A percentile compares a stretch with the other conserved stretches of the same genome.
Conservation (phyloP, 352 stramenopile species). For the Stramenopiles sp. region DNA sequence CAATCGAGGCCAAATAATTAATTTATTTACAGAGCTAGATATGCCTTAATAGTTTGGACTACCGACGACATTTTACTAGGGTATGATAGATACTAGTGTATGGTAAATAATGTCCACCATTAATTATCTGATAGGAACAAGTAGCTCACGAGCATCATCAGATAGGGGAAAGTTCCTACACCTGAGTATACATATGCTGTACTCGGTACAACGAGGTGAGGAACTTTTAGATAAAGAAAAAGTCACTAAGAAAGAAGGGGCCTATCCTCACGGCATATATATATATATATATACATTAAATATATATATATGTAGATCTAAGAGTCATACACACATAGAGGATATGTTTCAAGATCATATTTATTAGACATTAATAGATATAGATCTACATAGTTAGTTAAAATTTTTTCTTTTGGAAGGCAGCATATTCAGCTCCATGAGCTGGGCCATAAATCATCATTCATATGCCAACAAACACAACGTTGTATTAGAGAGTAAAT, state of each 20-base stretch:
- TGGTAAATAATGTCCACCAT: too few species aligned
- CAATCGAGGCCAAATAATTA: not conserved
- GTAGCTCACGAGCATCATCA: not conserved
- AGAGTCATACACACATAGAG: not conserved
- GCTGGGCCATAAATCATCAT: too few species aligned
- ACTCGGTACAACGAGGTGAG: not conserved
- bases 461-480: too few species aligned
- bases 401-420: too few species aligned
- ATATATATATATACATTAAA: not conserved
- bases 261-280: not conserved
- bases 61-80: not conserved
- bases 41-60: not conserved
- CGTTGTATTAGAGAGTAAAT: too few species aligned
- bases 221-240: not conserved
- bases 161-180: not conserved
- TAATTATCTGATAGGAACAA: too few species aligned
- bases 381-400: not conserved
- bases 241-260: not conserved
- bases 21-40: not conserved
- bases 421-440: too few species aligned
- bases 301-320: not conserved
- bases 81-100: too few species aligned
- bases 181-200: not conserved
- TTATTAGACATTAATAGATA: not conserved
- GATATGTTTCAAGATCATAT: not conserved